A percentile compares a stretch with the other conserved stretches of the same genome.
Evolutionary conservation across 1,284 basidiomycete species (phyloP).

Genomic region (Omphalotus olearius): DNA sequence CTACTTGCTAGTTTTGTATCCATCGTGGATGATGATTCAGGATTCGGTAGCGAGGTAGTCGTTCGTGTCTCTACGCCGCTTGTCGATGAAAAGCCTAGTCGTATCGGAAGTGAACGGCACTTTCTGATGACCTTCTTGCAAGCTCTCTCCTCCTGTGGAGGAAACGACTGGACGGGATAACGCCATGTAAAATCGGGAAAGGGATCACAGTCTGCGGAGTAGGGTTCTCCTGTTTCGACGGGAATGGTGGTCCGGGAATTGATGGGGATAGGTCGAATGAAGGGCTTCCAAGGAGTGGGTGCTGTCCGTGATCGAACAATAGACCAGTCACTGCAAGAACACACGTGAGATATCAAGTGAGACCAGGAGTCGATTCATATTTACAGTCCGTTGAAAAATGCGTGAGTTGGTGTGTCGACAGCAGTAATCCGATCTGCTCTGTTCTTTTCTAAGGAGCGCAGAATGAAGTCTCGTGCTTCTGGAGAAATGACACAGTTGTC

Average conservation of each 20-base stretch:
- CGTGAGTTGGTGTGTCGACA: neutral
- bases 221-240: neutral
- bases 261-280: neutral
- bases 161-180: neutral
- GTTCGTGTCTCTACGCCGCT: too few species aligned
- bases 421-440: constrained; percentile 4
- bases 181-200: constrained; percentile 2
- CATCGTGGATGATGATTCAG: too few species aligned
- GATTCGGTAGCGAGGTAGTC: too few species aligned
- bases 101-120: neutral
- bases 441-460: constrained; percentile 15
- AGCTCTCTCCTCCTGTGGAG: neutral
- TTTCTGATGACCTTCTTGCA: neutral
- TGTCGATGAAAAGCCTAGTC: neutral
- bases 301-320: neutral
- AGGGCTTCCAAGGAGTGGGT: neutral
- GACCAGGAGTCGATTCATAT: neutral
- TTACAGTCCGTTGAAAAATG: neutral
- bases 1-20: too few species aligned
- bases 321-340: neutral
- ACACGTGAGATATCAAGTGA: too few species aligned
- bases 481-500: constrained; percentile 6
- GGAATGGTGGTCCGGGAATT: neutral
- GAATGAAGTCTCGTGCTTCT: constrained; percentile 14
- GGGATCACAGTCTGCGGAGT: neutral